Evolutionary conservation across 306 rosid genomes (phyloP).

Genomic region (Cucurbita ficifolia): DNA sequence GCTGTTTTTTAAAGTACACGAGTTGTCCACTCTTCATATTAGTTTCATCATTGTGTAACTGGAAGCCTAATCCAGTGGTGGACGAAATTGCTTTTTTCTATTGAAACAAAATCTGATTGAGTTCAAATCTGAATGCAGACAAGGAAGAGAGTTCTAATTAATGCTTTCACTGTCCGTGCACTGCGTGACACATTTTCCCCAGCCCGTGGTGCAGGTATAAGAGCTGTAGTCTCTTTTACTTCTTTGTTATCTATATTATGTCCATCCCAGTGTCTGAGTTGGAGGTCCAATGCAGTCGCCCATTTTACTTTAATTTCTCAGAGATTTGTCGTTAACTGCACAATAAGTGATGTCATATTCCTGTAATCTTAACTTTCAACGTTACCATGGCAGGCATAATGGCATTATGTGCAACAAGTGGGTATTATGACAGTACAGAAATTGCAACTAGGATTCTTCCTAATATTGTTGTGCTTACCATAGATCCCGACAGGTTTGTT

Average conservation of each 20-base stretch:
- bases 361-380: background rate
- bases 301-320: slow-evolving; percentile 1
- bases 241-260: background rate
- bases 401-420: slow-evolving; percentile 96
- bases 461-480: slow-evolving; percentile 71
- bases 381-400: slow-evolving; percentile 58
- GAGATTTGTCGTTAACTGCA: slow-evolving; percentile 3
- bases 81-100: background rate
- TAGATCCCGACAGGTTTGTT: slow-evolving; percentile 85
- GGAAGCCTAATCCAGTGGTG: background rate
- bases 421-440: slow-evolving; percentile 81
- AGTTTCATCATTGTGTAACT: background rate
- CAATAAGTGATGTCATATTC: background rate
- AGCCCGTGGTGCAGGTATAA: slow-evolving; percentile 93
- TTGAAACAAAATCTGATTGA: slow-evolving; percentile 16
- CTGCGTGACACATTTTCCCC: slow-evolving; percentile 93
- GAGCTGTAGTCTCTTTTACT: background rate
- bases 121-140: slow-evolving; percentile 44
- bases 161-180: slow-evolving; percentile 98
- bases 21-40: background rate
- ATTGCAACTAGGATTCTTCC: slow-evolving; percentile 95
- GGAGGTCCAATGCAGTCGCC: background rate
- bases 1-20: background rate
- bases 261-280: background rate
- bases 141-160: slow-evolving; percentile 91